A percentile compares a stretch with the other conserved stretches of the same genome.
phyloP scores from a whole-genome alignment of 1,284 basidiomycete genomes.

The Fistulina hepatica region DNA sequence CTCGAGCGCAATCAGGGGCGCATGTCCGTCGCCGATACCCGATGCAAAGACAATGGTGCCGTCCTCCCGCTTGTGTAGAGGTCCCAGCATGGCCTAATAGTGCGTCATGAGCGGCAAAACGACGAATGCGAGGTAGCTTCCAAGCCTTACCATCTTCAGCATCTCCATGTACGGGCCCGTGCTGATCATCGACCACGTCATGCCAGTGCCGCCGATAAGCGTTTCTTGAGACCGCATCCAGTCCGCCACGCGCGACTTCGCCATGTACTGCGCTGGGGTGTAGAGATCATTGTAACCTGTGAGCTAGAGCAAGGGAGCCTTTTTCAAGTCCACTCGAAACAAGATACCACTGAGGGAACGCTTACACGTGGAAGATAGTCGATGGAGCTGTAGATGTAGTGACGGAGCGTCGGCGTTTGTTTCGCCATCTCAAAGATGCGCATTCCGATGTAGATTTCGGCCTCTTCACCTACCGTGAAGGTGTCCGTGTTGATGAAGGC shows the following conservation, averaged over 20 bases:
- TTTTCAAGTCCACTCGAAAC: neutral
- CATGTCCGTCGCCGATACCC: conserved; percentile 28
- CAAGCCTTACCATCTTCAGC: conserved; percentile 20
- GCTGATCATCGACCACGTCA: conserved; percentile 30
- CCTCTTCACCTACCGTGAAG: conserved; percentile 34
- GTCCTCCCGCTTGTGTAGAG: conserved; percentile 28
- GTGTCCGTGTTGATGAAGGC: conserved; percentile 25
- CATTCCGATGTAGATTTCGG: conserved; percentile 30
- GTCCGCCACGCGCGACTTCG: conserved; percentile 34
- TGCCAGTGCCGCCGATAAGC: conserved; percentile 8
- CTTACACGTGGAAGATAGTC: conserved; percentile 34
- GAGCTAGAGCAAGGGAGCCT: neutral
- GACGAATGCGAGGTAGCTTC: neutral
- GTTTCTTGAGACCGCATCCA: conserved; percentile 31
- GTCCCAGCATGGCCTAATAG: conserved; percentile 28
- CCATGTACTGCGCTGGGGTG: conserved; percentile 29
- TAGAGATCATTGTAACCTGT: conserved; percentile 26
- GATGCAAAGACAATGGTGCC: conserved; percentile 35
- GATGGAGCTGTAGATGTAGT: conserved; percentile 38
- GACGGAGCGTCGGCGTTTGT: conserved; percentile 26
- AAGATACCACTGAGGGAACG: neutral
- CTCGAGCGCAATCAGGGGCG: conserved; percentile 34
- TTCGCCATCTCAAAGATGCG: conserved; percentile 39
- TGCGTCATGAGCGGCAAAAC: conserved; percentile 1
- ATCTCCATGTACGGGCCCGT: conserved; percentile 38